Base-by-base conservation (phyloP, 2,329 filamentous ascomycete genomes). In the Colletotrichum destructivum region DNA sequence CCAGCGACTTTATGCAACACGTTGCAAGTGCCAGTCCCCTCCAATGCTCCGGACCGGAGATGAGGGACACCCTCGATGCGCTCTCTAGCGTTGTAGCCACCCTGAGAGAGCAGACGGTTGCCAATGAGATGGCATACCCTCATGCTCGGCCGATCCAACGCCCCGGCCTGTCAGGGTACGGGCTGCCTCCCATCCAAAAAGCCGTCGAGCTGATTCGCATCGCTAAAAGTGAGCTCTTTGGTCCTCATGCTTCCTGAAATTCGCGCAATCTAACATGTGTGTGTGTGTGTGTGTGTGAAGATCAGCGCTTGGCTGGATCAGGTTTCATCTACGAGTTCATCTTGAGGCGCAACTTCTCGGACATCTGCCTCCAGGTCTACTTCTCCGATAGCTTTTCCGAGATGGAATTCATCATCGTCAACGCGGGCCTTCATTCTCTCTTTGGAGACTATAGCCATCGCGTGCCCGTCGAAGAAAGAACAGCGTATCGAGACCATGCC, bases 1-100 rank as follows among this genome's bases (percentile, higher is more conserved):
- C 84, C 51, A 84, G 81, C 26, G 82, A 86, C 59, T 83, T 86
- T 57, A 74, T 84, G 1, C 78, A 81, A 31, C 79, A 83, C 66
- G 81, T 79, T 5, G 81, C 81, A 12, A 76, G 74, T 15, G 75
- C 76, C 21, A 76, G 73, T 18, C 73, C 77, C 11, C 38, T 64
- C 7, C 21, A 21, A 64, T 26, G 31, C 38, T 74, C 77, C 0
- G 75, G 77, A 13, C 74, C 80, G 0, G 79, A 81, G 69, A 73
- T 82, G 73, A 76, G 76, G 3, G 79, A 82, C 64, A 79, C 79
- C 1, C 62, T 82, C 9, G 78, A 80, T 49, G 78, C 80, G 0
- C 78, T 82, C 3, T 77, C 77, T 38, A 74, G 78, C 9, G 73
- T 78, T n/a, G 77, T 78, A 40, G 72, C 75, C 15, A 66, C 76